Conservation (phyloP, 768 basidiomycete species). For the Kwoniella botswanensis region DNA sequence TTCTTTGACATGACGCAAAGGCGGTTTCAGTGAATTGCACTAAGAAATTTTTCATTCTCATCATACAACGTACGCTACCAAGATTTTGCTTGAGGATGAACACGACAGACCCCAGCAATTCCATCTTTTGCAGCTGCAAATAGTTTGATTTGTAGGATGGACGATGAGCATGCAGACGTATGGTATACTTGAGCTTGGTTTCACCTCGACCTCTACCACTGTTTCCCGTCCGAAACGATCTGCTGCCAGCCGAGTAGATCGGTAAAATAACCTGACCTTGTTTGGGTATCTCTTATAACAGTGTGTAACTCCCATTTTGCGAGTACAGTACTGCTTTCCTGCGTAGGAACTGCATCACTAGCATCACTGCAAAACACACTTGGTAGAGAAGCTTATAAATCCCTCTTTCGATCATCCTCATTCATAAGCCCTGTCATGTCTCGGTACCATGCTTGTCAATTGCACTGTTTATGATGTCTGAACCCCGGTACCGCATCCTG, state of each 20-base stretch:
- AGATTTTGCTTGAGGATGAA: not conserved
- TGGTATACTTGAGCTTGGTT: not conserved
- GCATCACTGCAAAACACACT: too few species aligned
- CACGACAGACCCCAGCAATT: too few species aligned
- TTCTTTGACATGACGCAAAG: not conserved
- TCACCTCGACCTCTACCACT: not conserved
- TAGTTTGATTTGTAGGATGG: too few species aligned
- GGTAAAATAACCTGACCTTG: not conserved
- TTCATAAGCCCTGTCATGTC: not conserved
- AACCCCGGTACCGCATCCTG: conserved; percentile 11
- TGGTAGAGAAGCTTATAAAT: not conserved
- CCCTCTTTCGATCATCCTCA: not conserved
- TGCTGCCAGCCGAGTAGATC: not conserved
- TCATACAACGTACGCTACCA: not conserved
- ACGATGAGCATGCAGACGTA: too few species aligned
- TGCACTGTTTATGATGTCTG: too few species aligned
- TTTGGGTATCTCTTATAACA: not conserved
- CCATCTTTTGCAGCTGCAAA: too few species aligned
- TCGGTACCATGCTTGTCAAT: not conserved
- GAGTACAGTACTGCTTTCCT: not conserved
- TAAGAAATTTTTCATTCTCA: not conserved
- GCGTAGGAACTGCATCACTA: not conserved
- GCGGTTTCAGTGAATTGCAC: not conserved
- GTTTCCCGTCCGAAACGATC: not conserved
- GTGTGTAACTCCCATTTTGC: not conserved